Conservation (phyloP, 78 protist species). For the Dictyostelium purpureum region DNA sequence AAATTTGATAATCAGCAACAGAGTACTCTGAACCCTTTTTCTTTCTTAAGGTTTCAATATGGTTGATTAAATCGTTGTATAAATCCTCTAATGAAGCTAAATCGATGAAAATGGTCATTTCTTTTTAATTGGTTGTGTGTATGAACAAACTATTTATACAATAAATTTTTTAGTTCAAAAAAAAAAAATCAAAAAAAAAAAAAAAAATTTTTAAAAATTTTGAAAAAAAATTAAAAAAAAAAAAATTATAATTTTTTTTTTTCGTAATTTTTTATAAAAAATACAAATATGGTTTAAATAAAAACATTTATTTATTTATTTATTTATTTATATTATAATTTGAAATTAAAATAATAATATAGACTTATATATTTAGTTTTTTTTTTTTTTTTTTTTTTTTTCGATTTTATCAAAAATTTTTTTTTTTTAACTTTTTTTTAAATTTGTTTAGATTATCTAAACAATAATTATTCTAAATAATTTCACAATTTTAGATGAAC, state of each 20-base stretch:
- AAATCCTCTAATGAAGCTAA: constrained; percentile 58
- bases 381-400: no score
- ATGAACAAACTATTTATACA: neutral
- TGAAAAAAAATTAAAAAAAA: neutral
- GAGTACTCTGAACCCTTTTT: constrained; percentile 20
- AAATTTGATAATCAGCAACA: constrained; percentile 50
- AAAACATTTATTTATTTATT: no score
- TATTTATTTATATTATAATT: no score
- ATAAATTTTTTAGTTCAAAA: neutral
- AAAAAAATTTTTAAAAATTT: no score
- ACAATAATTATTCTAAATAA: no score
- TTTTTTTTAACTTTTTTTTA: no score
- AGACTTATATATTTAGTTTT: no score
- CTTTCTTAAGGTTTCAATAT: constrained; percentile 30
- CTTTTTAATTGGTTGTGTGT: neutral
- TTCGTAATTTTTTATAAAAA: neutral
- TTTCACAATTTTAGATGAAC: no score
- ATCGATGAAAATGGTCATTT: constrained; percentile 61
- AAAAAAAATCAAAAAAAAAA: neutral
- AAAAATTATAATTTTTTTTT: neutral
- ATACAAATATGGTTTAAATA: no score
- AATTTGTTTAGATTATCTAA: no score
- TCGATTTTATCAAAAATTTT: no score
- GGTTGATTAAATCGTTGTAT: constrained; percentile 49
- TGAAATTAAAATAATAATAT: no score